These are phyloP conservation scores for Zymoseptoria pseudotritici DNA, from an alignment of 2,329 filamentous ascomycete genomes.

Conservation along the genomic window DNA sequence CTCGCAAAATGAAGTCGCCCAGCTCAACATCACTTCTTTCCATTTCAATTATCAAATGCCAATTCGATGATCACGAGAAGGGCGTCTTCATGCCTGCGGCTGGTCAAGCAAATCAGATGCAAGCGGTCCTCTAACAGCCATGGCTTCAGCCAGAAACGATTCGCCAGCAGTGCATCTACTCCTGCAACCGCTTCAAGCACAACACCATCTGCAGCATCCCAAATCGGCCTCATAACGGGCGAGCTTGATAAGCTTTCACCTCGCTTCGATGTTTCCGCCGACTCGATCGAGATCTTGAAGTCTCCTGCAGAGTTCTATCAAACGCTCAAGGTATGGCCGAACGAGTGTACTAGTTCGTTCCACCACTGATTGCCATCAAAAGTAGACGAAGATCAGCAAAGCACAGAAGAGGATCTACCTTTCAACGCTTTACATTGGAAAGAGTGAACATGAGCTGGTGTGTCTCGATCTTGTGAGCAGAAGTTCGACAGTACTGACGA, in stretches of 20 bases:
- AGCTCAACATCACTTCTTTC: conserved; percentile 1
- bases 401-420: conserved; percentile 78
- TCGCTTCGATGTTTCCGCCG: conserved; percentile 77
- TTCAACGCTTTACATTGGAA: conserved; percentile 95
- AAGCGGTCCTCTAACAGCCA: conserved; percentile 2
- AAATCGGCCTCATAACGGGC: conserved; percentile 53
- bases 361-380: conserved; percentile 9
- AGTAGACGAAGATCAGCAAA: conserved; percentile 67
- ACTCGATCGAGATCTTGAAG: conserved; percentile 70
- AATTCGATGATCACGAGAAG: conserved; percentile 24
- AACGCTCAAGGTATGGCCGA: conserved; percentile 64
- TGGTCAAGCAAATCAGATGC: conserved; percentile 5
- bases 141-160: conserved; percentile 17
- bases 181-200: conserved; percentile 13
- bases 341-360: not conserved
- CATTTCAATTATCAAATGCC: conserved; percentile 7
- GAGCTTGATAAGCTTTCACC: conserved; percentile 86
- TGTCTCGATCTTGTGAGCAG: conserved; percentile 13
- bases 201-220: conserved; percentile 37
- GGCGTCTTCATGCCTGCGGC: conserved; percentile 20
- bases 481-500: conserved; percentile 1
- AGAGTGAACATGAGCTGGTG: conserved; percentile 79
- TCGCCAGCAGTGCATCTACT: conserved; percentile 18
- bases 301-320: conserved; percentile 86
- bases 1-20: not conserved